phyloP scores from a whole-genome alignment of 352 stramenopile species.

The Aphanomyces cochlioides region DNA sequence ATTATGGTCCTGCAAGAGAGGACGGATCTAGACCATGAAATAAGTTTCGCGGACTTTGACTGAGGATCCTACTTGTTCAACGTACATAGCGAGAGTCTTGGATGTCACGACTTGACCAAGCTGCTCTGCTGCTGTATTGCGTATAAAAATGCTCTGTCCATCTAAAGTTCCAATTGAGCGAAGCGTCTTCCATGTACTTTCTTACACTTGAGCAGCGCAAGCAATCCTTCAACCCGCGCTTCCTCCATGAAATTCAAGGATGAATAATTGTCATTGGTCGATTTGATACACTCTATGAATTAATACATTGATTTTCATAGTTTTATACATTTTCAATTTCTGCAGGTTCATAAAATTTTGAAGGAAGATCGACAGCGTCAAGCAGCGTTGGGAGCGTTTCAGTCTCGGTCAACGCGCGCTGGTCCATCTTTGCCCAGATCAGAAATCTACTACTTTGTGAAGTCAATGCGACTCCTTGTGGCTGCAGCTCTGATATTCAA shows the following conservation, averaged over 20 bases:
- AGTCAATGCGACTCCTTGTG: too few species aligned
- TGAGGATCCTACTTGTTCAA: constrained; percentile 38
- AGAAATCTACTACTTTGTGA: too few species aligned
- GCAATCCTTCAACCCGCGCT: constrained; percentile 7
- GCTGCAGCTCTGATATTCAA: too few species aligned
- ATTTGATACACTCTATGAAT: neutral
- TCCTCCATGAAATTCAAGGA: constrained; percentile 1
- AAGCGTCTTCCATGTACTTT: neutral
- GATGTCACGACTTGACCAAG: constrained; percentile 55
- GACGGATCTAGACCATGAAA: constrained; percentile 40
- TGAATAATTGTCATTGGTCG: neutral
- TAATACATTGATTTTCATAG: neutral
- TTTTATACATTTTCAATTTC: too few species aligned
- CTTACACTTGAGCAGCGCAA: constrained; percentile 8
- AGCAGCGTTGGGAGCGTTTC: too few species aligned
- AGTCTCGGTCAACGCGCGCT: too few species aligned
- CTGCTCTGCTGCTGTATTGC: constrained; percentile 63
- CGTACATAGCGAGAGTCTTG: constrained; percentile 49
- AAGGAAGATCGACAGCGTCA: too few species aligned
- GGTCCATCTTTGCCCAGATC: too few species aligned
- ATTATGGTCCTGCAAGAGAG: constrained; percentile 45
- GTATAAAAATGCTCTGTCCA: constrained; percentile 62
- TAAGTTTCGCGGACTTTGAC: neutral
- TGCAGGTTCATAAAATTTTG: too few species aligned
- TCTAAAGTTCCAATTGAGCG: constrained; percentile 36